Base-by-base conservation (phyloP, 2,329 filamentous ascomycete species). In the Corinectria fuckeliana region DNA sequence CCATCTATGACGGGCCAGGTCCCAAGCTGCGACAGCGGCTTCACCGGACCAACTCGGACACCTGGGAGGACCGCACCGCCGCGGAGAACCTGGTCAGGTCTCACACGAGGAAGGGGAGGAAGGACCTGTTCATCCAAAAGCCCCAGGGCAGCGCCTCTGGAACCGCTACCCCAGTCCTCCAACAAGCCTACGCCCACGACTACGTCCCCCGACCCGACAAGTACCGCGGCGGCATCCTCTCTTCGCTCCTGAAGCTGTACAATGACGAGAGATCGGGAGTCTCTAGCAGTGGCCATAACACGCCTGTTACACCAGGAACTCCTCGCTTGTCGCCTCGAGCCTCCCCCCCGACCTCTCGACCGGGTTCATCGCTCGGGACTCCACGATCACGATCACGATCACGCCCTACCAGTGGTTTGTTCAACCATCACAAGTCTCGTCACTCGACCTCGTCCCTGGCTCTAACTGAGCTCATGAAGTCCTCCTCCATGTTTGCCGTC, bases 201-300 rank as follows among this genome's bases (percentile, higher is more conserved):
- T 91, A 91, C 69, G 84, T 91, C 16, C 86, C 88, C 42, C 81
- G 82, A 39, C 91, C 91, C 4, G 77, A 81, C 20, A 84, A 88
- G 62, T 93, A 91, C 72, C 86, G 88, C 49, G 89, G 88, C 26
- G 91, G 92, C 26, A 85, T 94, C 45, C 78, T 96, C 1, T 88
- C 88, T 2, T 89, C 88, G 0, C 78, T 96, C 0, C 78, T 95
- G 49, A 91, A 88, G 73, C 80, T 93, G 9, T 89, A 91, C 69
- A 82, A 86, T 58, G 79, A 85, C 60, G 79, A 81, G 44, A 72
- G 67, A 65, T 67, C 69, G 58, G 67, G 65, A 59, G 71, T 64
- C 34, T 75, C 70, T 13, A 75, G 70, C 53, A 80, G 77, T 62
- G 78, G 76, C 13, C 65, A 71, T 32, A 81, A 72, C 63, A 83